These are phyloP conservation scores for Carallia pectinifolia DNA, from an alignment of 345 rosid genomes.

Conservation along the genomic window DNA sequence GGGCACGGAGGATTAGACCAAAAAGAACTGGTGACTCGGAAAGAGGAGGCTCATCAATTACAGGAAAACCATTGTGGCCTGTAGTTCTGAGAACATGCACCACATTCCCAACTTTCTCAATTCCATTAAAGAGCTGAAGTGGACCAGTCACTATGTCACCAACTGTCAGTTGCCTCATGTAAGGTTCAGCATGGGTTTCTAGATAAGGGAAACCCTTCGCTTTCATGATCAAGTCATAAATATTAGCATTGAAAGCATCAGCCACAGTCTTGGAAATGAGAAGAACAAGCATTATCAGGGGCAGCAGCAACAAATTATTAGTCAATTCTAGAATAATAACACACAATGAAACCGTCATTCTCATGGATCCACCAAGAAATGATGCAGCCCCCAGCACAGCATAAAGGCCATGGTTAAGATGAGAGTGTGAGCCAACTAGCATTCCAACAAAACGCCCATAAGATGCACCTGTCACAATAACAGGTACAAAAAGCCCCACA, in stretches of 20 bases:
- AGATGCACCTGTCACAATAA: slow-evolving; percentile 89
- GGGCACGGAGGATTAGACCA: slow-evolving; percentile 81
- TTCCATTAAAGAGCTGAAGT: slow-evolving; percentile 65
- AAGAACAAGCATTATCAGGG: slow-evolving; percentile 94
- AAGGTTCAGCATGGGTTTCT: slow-evolving; percentile 80
- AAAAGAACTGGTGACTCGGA: slow-evolving; percentile 50
- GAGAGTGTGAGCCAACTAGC: slow-evolving; percentile 55
- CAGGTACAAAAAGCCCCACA: slow-evolving; percentile 89
- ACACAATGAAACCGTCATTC: slow-evolving; percentile 91
- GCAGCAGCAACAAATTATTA: slow-evolving; percentile 77
- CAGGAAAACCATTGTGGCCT: slow-evolving; percentile 81
- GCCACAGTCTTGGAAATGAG: slow-evolving; percentile 90
- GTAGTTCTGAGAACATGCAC: slow-evolving; percentile 73
- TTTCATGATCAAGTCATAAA: slow-evolving; percentile 86
- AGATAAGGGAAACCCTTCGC: slow-evolving; percentile 90
- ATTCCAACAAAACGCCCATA: slow-evolving; percentile 85
- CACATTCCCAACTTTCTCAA: slow-evolving; percentile 73
- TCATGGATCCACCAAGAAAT: slow-evolving; percentile 91
- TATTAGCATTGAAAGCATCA: slow-evolving; percentile 79
- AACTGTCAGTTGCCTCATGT: slow-evolving; percentile 89
- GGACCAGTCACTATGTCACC: slow-evolving; percentile 83
- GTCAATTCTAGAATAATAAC: slow-evolving; percentile 86
- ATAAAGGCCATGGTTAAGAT: slow-evolving; percentile 77
- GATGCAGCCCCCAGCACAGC: slow-evolving; percentile 97
- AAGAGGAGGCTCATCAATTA: slow-evolving; percentile 60